Percentiles rank a stretch among this genome's conserved stretches.
These are phyloP conservation scores for Casaregolazyma suthepensis DNA, from an alignment of 1,139 yeast species.

Conservation along the genomic window DNA sequence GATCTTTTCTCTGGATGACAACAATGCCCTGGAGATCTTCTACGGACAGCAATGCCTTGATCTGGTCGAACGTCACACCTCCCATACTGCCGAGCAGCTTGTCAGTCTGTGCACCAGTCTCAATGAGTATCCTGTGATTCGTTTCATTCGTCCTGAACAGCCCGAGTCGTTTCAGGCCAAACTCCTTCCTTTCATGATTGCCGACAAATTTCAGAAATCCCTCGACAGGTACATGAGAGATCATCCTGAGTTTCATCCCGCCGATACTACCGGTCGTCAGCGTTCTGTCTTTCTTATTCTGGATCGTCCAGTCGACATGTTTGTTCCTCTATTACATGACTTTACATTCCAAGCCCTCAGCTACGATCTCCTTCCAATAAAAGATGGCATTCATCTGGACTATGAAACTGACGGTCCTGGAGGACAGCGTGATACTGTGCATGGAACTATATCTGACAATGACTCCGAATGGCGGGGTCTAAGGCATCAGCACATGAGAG, in stretches of 20 bases:
- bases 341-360: constrained; percentile 94
- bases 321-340: constrained; percentile 83
- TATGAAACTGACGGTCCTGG: constrained; percentile 60
- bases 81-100: constrained; percentile 53
- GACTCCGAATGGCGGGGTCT: constrained; percentile 73
- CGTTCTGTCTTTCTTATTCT: constrained; percentile 69
- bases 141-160: constrained; percentile 45
- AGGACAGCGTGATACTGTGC: constrained; percentile 39
- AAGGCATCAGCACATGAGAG: constrained; percentile 72
- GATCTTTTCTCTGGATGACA: constrained; percentile 39
- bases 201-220: constrained; percentile 61
- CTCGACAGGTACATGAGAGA: constrained; percentile 70
- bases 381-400: constrained; percentile 45
- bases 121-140: constrained; percentile 82
- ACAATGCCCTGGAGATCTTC: constrained; percentile 61
- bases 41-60: constrained; percentile 64
- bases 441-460: constrained; percentile 49
- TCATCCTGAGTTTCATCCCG: constrained; percentile 55
- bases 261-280: constrained; percentile 41
- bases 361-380: constrained; percentile 55
- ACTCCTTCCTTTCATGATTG: constrained; percentile 64
- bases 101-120: constrained; percentile 69
- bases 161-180: constrained; percentile 42
- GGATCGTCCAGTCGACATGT: constrained; percentile 78
- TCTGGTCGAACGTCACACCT: constrained; percentile 53